Evolutionary conservation across 805 yeast species (phyloP), one percentile per base, ranked within the genome.

Genomic region (Candida ponderosae): DNA sequence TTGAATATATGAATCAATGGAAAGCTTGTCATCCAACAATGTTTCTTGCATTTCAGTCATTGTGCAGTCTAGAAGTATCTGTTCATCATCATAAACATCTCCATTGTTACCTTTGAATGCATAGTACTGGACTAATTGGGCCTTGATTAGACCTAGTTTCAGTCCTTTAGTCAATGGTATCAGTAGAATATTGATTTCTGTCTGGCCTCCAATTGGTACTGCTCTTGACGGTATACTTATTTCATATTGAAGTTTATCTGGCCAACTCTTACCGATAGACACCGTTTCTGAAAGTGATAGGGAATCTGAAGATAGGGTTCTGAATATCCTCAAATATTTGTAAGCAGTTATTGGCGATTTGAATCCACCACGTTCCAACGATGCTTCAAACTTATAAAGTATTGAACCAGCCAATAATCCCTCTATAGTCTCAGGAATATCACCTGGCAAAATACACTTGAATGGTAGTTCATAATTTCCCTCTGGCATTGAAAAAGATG

Each of bases 381-480:
- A 66, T 2, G 94, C 82, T 44, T 81, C 82, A 44, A 90, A 60
- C 44, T 74, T 74, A 63, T 88, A 88, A 2, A 80, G 63, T 4
- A 83, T 66, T 13, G 85, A 74, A 11, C 87, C 87, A 16, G 89
- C 82, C 10, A 84, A 83, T 35, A 87, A 65, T 1, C 96, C 96
- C 56, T 89, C 96, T 2, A 89, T 75, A 0, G 95, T 81, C 51
- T 89, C 97, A 1, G 90, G 86, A 10, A 54, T 45, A 40, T 76
- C 72, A 5, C 95, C 95, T 0, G 95, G 95, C 10, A 90, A 53
- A n/a, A 81, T 65, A 1, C 87, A 71, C 34, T 78, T 77, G 56
- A 90, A 89, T 0, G 97, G 97, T 40, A 89, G 68, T 51, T 83
- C 93, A 54, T 89, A 87, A 57, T 82, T 82, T 0, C 97, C 97